phyloP scores from a whole-genome alignment of 2,329 filamentous ascomycete species.

The Calonectria leucothoes region DNA sequence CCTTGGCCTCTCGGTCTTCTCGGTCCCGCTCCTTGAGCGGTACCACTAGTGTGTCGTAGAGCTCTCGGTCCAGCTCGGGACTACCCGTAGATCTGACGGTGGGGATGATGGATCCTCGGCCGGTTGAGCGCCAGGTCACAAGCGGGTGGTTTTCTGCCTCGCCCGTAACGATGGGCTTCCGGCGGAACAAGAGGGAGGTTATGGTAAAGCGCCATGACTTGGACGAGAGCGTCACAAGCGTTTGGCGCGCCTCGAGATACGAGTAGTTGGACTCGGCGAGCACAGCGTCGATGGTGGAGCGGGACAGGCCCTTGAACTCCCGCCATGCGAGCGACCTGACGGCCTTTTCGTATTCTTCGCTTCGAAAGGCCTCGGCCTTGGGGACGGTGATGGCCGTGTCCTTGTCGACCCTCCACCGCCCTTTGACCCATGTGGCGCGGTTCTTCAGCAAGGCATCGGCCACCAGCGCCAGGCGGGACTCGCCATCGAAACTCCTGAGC shows the following conservation, averaged over 20 bases:
- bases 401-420: conserved; percentile 67
- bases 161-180: conserved; percentile 65
- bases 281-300: conserved; percentile 81
- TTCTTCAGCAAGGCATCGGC: conserved; percentile 82
- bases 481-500: conserved; percentile 78
- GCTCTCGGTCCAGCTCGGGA: conserved; percentile 71
- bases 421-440: conserved; percentile 76
- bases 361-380: conserved; percentile 75
- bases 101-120: conserved; percentile 67
- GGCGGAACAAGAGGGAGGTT: conserved; percentile 75
- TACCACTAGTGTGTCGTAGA: conserved; percentile 67
- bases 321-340: conserved; percentile 75
- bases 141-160: conserved; percentile 72
- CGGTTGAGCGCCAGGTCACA: conserved; percentile 69
- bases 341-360: conserved; percentile 74
- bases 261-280: conserved; percentile 85
- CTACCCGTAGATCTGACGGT: conserved; percentile 75
- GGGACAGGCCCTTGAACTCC: conserved; percentile 81
- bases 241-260: conserved; percentile 77
- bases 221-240: conserved; percentile 74
- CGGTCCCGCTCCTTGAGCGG: conserved; percentile 62
- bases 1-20: conserved; percentile 59
- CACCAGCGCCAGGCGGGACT: conserved; percentile 81
- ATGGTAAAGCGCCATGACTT: conserved; percentile 84
- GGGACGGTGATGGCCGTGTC: conserved; percentile 57